Conservation (phyloP, 2,329 filamentous ascomycete genomes). For the Aspergillus bombycis region DNA sequence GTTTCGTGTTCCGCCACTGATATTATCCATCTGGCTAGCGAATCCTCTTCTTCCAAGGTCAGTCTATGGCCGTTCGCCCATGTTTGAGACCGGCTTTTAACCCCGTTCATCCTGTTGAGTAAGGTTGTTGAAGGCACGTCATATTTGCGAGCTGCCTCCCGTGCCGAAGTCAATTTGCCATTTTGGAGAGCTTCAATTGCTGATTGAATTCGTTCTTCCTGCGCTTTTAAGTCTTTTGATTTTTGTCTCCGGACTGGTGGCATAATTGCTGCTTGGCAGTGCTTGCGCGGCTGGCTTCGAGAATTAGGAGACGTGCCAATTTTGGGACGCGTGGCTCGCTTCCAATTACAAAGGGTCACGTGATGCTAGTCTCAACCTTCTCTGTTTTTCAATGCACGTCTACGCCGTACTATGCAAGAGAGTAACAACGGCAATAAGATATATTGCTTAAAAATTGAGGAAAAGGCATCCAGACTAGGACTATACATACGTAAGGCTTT, state of each 20-base stretch:
- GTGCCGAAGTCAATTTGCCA: not conserved
- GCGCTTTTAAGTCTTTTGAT: not conserved
- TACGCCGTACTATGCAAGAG: too few relatives aligned
- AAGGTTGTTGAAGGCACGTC: conserved; percentile 5
- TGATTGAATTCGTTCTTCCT: conserved; percentile 7
- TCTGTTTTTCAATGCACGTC: too few relatives aligned
- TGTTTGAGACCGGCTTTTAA: not conserved
- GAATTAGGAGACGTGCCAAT: too few relatives aligned
- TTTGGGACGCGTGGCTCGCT: not conserved
- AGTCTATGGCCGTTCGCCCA: conserved; percentile 1
- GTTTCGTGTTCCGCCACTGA: conserved; percentile 5
- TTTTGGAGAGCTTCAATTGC: conserved; percentile 6
- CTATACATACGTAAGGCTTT: too few relatives aligned
- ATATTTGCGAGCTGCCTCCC: conserved; percentile 9
- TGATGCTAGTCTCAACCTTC: too few relatives aligned
- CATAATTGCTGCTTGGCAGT: conserved; percentile 6
- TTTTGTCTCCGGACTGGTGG: conserved; percentile 6
- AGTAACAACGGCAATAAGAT: too few relatives aligned
- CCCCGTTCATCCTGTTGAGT: conserved; percentile 1
- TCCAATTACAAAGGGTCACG: not conserved
- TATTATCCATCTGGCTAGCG: conserved; percentile 11
- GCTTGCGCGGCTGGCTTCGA: not conserved
- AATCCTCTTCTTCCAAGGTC: conserved; percentile 10
- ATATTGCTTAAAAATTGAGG: too few relatives aligned
- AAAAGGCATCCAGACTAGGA: too few relatives aligned